A percentile compares a stretch with the other conserved stretches of the same genome.
phyloP scores from a whole-genome alignment of 1,284 basidiomycete species.

The Polyporus tsugae region DNA sequence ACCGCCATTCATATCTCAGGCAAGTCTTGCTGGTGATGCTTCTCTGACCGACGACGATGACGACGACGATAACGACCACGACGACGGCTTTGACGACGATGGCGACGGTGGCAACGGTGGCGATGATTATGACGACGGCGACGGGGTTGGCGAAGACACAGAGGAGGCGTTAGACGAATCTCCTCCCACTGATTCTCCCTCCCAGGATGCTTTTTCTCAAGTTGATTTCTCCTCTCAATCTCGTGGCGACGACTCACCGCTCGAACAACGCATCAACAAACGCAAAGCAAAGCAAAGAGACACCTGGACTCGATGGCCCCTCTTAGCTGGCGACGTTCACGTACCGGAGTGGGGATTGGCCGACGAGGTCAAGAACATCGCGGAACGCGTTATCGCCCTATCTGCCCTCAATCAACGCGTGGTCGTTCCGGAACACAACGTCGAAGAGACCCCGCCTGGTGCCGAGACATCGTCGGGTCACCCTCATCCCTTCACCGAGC shows the following conservation, averaged over 20 bases:
- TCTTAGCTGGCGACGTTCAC: conserved; percentile 61
- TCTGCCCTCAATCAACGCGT: conserved; percentile 9
- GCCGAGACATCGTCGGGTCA: conserved; percentile 26
- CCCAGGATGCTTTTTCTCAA: conserved; percentile 11
- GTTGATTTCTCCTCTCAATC: conserved; percentile 27
- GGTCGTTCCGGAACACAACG: conserved; percentile 8
- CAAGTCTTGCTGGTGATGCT: conserved; percentile 19
- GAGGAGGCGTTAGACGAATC: conserved; percentile 5
- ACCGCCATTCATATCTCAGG: background rate
- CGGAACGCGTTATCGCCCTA: conserved; percentile 39
- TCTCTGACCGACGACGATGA: conserved; percentile 22
- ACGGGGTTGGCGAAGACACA: conserved; percentile 6
- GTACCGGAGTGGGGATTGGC: conserved; percentile 66
- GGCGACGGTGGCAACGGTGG: background rate
- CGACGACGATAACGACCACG: conserved; percentile 4
- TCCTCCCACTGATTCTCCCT: conserved; percentile 20
- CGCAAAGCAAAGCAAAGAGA: conserved; percentile 40
- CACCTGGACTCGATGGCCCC: conserved; percentile 74
- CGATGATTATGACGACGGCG: background rate
- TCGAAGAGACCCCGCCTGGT: background rate
- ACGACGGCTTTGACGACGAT: background rate
- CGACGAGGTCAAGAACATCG: conserved; percentile 62
- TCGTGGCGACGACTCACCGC: conserved; percentile 3
- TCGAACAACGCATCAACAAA: conserved; percentile 23
- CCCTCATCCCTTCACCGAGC: conserved; percentile 42